Evolutionary conservation across 208 protist genomes (phyloP).

Genomic region (Trypanosoma mega): DNA sequence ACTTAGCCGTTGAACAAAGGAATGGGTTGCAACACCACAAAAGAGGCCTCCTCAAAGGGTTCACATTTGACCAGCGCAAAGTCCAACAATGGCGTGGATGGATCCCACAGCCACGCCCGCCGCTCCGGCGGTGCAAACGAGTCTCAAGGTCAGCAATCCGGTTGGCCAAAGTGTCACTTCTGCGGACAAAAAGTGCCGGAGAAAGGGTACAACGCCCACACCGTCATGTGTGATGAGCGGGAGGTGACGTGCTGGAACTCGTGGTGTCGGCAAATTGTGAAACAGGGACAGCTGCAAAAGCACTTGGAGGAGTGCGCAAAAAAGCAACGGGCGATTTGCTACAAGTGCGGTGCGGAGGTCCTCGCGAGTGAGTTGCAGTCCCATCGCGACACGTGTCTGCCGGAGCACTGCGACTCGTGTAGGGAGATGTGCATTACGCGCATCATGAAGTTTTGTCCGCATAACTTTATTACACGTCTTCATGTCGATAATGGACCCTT

Average conservation of each 20-base stretch:
- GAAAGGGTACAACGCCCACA: constrained; percentile 85
- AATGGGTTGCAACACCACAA: constrained; percentile 7
- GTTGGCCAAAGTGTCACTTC: constrained; percentile 70
- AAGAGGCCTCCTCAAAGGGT: neutral
- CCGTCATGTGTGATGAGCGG: constrained; percentile 83
- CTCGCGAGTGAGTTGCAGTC: constrained; percentile 64
- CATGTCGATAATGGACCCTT: constrained; percentile 52
- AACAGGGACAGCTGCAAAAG: constrained; percentile 64
- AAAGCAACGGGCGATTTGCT: constrained; percentile 71
- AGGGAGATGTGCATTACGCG: constrained; percentile 83
- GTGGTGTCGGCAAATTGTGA: constrained; percentile 83
- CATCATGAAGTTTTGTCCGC: constrained; percentile 81
- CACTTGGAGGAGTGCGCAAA: constrained; percentile 80
- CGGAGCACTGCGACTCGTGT: constrained; percentile 63
- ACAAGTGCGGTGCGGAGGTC: constrained; percentile 75
- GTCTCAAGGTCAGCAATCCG: no score
- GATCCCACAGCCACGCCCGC: no score
- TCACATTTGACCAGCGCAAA: neutral
- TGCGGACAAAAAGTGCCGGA: constrained; percentile 61
- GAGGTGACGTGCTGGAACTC: constrained; percentile 89
- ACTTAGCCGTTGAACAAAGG: no score
- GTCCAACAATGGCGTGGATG: neutral
- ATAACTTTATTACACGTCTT: constrained; percentile 39
- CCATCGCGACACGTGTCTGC: constrained; percentile 73
- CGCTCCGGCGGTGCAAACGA: neutral